Base-by-base conservation (phyloP, 768 basidiomycete genomes). In the Leccinum incarnatum region DNA sequence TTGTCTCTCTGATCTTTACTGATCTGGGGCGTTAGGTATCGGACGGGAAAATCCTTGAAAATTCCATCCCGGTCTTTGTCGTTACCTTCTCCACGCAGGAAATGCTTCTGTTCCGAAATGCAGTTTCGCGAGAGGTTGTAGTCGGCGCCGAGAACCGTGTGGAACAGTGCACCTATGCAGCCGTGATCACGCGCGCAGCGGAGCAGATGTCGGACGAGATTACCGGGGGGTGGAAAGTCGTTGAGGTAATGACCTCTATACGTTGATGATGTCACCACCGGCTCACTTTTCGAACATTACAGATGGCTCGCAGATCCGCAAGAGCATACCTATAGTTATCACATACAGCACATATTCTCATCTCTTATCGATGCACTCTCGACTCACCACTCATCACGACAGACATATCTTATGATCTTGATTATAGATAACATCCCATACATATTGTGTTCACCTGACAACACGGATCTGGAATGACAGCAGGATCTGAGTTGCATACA, bases 201-300 rank as follows among this genome's bases (percentile, higher is more conserved):
- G 88, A 89, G 66, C 93, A 98, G 69, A 77, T 98, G 61, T 86
- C 86, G 29, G 91, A 98, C 70, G 92, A 95, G 72, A 79, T 97
- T 48, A 99, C 97, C 0, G 95, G 93, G 46, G 97, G 97, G 12
- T 99, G 97, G 96, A 98, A 98, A 75, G 85, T 98, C 54, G 82
- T 98, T 27, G 96, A 98, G 87, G 94, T 95, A 69, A 53, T 83
- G 76, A 34, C 14, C 4, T 32, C n/a, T 23, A 42, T 29, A 25
- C 45, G 36, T 42, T 23, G 2, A 34, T 6, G 23, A 34, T 42
- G 15, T 17, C 11, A 27, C 27, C 7, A 23, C 34, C n/a, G 37
- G 3, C 50, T 57, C 46, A 59, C 25, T 15, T 25, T 53, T 36
- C 48, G n/a, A 51, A 19, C n/a, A 11, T 60, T 6, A 2, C 51